Percentiles rank a stretch among this genome's conserved stretches.
phyloP scores from a whole-genome alignment of 2,329 filamentous ascomycete genomes.

The Magnaporthiopsis incrustans region DNA sequence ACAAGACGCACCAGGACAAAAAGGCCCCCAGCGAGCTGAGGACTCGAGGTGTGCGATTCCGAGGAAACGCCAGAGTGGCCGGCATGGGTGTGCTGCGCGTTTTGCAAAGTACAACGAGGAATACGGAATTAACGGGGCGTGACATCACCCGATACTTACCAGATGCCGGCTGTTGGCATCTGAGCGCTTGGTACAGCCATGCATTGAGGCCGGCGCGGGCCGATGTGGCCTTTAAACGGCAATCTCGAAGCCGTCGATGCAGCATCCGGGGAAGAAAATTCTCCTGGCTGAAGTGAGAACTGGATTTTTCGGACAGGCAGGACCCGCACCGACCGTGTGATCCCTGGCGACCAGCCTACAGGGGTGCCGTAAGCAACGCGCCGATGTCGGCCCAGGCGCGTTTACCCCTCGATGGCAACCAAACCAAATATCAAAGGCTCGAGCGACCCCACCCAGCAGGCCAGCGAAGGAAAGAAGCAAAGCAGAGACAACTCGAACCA shows the following conservation, averaged over 20 bases:
- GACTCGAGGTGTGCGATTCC: slow-evolving; percentile 3
- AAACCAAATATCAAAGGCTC: not conserved
- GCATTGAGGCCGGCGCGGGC: not conserved
- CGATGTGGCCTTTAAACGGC: not conserved
- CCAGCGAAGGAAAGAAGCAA: not conserved
- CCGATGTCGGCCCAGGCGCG: not conserved
- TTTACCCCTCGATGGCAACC: not conserved
- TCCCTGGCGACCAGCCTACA: too few relatives aligned
- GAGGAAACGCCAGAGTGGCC: not conserved
- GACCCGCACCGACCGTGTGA: too few relatives aligned
- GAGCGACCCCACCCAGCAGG: not conserved
- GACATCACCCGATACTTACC: not conserved
- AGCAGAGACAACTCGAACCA: not conserved
- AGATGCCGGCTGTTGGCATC: not conserved
- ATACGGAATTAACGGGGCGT: not conserved
- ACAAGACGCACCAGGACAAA: slow-evolving; percentile 5
- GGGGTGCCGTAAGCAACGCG: too few relatives aligned
- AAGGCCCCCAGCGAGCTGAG: slow-evolving; percentile 4
- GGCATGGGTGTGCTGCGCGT: not conserved
- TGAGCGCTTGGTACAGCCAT: not conserved
- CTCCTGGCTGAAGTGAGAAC: not conserved
- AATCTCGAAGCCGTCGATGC: not conserved
- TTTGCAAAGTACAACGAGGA: not conserved
- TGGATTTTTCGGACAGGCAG: not conserved
- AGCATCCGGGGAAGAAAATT: not conserved